phyloP scores from a whole-genome alignment of 176 grass and related monocot genomes.

The Triticum turgidum region DNA sequence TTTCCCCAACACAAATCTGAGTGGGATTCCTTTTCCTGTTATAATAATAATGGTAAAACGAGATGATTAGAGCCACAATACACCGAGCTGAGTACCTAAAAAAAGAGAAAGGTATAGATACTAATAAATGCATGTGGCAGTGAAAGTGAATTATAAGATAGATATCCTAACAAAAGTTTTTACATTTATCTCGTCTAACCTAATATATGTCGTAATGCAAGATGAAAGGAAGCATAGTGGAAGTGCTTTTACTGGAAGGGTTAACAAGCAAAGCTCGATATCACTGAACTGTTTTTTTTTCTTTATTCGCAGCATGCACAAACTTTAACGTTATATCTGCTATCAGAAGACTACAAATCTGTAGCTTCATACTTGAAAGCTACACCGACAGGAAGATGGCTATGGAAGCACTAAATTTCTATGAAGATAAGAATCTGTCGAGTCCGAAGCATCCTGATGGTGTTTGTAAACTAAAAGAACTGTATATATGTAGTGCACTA shows the following conservation, averaged over 20 bases:
- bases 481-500: not conserved
- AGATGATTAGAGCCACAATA: constrained; percentile 18
- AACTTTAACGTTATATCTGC: not conserved
- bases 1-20: constrained; percentile 84
- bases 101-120: constrained; percentile 7
- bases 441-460: not conserved
- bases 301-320: not conserved
- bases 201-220: not conserved
- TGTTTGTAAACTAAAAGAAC: constrained; percentile 8
- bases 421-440: not conserved
- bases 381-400: not conserved
- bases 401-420: not conserved
- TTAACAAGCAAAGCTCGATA: not conserved
- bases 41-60: constrained; percentile 30
- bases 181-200: not conserved
- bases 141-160: not conserved
- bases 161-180: not conserved
- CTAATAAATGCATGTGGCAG: not conserved
- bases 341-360: constrained; percentile 1
- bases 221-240: not conserved
- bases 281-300: not conserved
- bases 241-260: not conserved
- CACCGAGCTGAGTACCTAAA: not conserved
- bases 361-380: not conserved
- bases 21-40: constrained; percentile 82